Base-by-base conservation (phyloP, 2,329 filamentous ascomycete species). In the Cladophialophora yegresii region DNA sequence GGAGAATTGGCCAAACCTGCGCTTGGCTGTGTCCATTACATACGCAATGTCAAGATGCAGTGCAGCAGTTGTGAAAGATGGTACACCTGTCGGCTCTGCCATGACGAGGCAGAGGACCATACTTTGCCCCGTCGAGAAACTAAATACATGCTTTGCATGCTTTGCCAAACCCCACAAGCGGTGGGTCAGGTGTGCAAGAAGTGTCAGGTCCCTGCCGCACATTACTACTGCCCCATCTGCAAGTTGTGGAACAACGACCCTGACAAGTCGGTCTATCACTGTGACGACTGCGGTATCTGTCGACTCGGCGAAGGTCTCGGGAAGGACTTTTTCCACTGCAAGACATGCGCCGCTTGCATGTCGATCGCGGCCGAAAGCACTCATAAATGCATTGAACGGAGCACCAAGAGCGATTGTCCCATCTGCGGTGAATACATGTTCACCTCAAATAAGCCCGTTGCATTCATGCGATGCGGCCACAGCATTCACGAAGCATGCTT, bases 381-480 rank as follows among this genome's bases (percentile, higher is more conserved):
- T 6, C 95, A 99, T 80, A 92, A 91, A 71, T 99, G 95, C 74
- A 93, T 98, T 70, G 95, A 98, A 77, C 86, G 92, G 55, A 93
- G 92, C 8, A 96, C 92, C 33, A 93, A 99, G 74, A 96, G 92
- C 74, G 90, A 98, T 74, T 99, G 95, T 75, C 95, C 95, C 4
- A 96, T 99, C 62, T 99, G 95, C 76, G 90, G 93, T 68, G 93
- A 97, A 65, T 96, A 96, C 75, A 90, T 99, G 82, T 98, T 98
- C 76, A 96, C 90, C 1, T 96, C 93, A 8, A 89, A 91, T 2
- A 87, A 88, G 61, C 88, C 90, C 0, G 92, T 98, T 7, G 92
- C 96, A 23, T 96, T 96, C 73, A 95, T 99, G 90, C 86, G 87
- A 45, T 99, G 95, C 75, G 95, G 95, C 2, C 95, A 99, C 75